Percentiles rank a stretch among this genome's conserved stretches.
Evolutionary conservation across 345 rosid genomes (phyloP).

Genomic region (Aquilaria yunnanensis): DNA sequence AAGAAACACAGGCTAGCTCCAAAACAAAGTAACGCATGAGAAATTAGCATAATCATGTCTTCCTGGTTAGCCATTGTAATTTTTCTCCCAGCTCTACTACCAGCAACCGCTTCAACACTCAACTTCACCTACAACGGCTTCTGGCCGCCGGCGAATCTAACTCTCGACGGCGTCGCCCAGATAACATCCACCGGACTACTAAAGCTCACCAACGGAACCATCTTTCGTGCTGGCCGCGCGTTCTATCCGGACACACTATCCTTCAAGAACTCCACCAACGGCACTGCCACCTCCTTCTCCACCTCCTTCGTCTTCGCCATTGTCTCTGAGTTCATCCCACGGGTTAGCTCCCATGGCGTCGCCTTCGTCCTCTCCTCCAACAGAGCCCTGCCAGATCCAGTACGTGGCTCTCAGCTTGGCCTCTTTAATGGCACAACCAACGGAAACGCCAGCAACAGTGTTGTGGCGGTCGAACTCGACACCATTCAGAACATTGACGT

Average conservation of each 20-base stretch:
- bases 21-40: too few species aligned
- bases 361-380: conserved; percentile 11
- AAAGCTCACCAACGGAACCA: conserved; percentile 34
- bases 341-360: conserved; percentile 6
- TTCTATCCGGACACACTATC: conserved; percentile 26
- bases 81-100: too few species aligned
- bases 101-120: background rate
- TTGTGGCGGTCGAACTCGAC: conserved; percentile 12
- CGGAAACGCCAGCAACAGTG: background rate
- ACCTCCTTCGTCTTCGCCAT: conserved; percentile 13
- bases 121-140: too few species aligned
- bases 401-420: background rate
- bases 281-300: conserved; percentile 36
- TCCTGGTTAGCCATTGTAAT: too few species aligned
- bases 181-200: conserved; percentile 32
- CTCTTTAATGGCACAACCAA: conserved; percentile 8
- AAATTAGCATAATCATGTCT: too few species aligned
- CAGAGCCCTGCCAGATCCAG: background rate
- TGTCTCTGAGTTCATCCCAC: conserved; percentile 17
- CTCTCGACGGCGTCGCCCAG: conserved; percentile 33
- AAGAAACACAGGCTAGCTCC: too few species aligned
- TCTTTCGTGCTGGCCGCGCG: conserved; percentile 30
- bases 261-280: conserved; percentile 36
- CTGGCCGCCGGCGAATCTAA: conserved; percentile 16
- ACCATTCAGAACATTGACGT: conserved; percentile 1